A percentile compares a stretch with the other conserved stretches of the same genome.
Evolutionary conservation across 441 rosid genomes (phyloP).

Genomic region (Omphalea diandra): DNA sequence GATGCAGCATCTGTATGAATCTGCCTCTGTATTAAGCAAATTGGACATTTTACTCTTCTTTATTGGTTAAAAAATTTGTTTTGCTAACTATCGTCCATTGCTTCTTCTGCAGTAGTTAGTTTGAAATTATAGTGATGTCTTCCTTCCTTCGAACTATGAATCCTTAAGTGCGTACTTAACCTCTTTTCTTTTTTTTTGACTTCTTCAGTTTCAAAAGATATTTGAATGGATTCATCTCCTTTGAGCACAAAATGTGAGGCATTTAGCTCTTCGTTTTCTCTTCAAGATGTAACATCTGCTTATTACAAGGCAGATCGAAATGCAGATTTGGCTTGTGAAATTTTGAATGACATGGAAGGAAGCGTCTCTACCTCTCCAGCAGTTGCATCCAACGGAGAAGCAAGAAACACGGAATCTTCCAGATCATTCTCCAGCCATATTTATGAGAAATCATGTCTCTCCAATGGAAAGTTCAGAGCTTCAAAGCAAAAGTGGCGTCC

Average conservation of each 20-base stretch:
- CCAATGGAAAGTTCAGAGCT: constrained; percentile 32
- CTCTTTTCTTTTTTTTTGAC: background rate
- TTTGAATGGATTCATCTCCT: constrained; percentile 45
- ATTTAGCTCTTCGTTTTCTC: constrained; percentile 42
- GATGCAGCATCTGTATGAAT: background rate
- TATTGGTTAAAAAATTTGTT: background rate
- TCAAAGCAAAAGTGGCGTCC: constrained; percentile 40
- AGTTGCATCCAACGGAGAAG: constrained; percentile 19
- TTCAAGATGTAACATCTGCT: constrained; percentile 51
- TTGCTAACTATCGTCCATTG: background rate
- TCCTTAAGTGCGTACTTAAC: constrained; percentile 3
- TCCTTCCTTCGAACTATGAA: background rate
- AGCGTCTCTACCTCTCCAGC: constrained; percentile 18
- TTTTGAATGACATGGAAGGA: constrained; percentile 37
- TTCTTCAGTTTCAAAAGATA: constrained; percentile 8
- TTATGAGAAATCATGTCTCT: constrained; percentile 14
- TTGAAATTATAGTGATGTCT: background rate
- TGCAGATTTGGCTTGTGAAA: constrained; percentile 39
- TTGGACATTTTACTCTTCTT: background rate
- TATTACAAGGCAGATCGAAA: constrained; percentile 37
- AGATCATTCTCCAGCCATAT: constrained; percentile 20
- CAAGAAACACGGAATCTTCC: constrained; percentile 13
- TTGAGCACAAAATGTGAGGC: constrained; percentile 29
- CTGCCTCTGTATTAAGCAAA: constrained; percentile 1
- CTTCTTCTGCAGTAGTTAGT: background rate